These are phyloP conservation scores for Blakeslea trispora DNA, from an alignment of 371 early-diverging fungal species.

Conservation along the genomic window DNA sequence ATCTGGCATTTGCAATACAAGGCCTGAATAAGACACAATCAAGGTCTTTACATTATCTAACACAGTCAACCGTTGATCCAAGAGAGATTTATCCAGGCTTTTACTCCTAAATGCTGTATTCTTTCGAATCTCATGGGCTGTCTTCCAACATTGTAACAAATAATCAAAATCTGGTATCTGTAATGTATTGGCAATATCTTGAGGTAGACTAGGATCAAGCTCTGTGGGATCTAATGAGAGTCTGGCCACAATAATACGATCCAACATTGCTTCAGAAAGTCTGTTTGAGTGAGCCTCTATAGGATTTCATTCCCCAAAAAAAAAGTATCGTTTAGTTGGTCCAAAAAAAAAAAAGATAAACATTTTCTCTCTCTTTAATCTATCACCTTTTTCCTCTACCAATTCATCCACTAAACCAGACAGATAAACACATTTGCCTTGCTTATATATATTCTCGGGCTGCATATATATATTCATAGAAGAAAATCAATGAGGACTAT, in stretches of 20 bases:
- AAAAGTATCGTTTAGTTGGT: too few species aligned
- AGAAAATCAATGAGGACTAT: too few species aligned
- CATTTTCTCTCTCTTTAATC: too few species aligned
- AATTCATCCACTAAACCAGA: constrained; percentile 38
- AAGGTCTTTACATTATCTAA: constrained; percentile 59
- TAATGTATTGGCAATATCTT: constrained; percentile 47
- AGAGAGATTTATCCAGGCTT: constrained; percentile 57
- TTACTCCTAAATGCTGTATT: constrained; percentile 52
- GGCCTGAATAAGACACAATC: constrained; percentile 82
- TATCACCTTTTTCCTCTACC: constrained; percentile 42
- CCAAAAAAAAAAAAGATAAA: too few species aligned
- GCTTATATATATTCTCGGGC: constrained; percentile 34
- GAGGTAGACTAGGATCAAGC: constrained; percentile 32
- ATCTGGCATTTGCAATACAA: constrained; percentile 83
- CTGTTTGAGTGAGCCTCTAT: constrained; percentile 45
- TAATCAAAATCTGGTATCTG: constrained; percentile 71
- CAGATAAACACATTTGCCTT: constrained; percentile 43
- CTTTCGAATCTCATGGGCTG: constrained; percentile 54
- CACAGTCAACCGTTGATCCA: constrained; percentile 60
- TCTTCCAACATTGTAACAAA: constrained; percentile 76
- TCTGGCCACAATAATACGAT: constrained; percentile 78
- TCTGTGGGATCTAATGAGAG: constrained; percentile 68
- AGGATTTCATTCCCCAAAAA: too few species aligned
- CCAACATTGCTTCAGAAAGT: constrained; percentile 59
- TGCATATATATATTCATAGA: too few species aligned